Evolutionary conservation across 441 rosid genomes (phyloP), one percentile per base, ranked within the genome.

Genomic region (Syzygium syzygioides): DNA sequence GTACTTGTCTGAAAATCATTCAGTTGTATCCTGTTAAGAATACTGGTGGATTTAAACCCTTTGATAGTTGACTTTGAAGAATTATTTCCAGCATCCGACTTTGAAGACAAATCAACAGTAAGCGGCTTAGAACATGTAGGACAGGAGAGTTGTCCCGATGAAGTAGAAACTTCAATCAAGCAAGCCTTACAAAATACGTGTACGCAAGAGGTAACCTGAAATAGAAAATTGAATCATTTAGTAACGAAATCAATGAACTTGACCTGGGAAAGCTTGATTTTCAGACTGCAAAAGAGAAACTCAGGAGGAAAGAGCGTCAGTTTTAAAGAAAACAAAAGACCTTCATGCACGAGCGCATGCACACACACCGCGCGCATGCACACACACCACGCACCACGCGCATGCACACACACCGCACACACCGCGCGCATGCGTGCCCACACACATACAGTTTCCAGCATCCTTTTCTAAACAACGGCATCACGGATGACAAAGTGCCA

Each of bases 1-100:
- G 99, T 98, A 94, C 99, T 98, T n/a, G 99, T 95, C 94, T 97
- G 98, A 91, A 98, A 98, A 86, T 96, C 95, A 64, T 94, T 91
- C 55, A 98, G 92, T 87, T 93, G 93, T 88, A 98, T 93, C 86
- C 99, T 96, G 91, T 96, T 98, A 71, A 98, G 89, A 91, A 98
- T 97, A 93, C 99, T 97, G 34, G 99, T 91, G 88, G 98, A 91
- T 91, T 91, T 96, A 89, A 94, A 95, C 48, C 99, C 98, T 93
- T 95, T 95, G 90, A 95, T 64, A 57, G 94, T 94, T 86, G 98
- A 90, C 93, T 93, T 95, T 89, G 90, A 89, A 79, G 93, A 88
- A 93, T 89, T 93, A 90, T 91, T 91, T 91, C 94, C 95, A 59
- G 89, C 85, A 90, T 90, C 92, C n/a, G 86, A 59, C 88, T 93